A percentile compares a stretch with the other conserved stretches of the same genome.
These are phyloP conservation scores for Candida nemodendra DNA, from an alignment of 805 yeast species.

Conservation along the genomic window DNA sequence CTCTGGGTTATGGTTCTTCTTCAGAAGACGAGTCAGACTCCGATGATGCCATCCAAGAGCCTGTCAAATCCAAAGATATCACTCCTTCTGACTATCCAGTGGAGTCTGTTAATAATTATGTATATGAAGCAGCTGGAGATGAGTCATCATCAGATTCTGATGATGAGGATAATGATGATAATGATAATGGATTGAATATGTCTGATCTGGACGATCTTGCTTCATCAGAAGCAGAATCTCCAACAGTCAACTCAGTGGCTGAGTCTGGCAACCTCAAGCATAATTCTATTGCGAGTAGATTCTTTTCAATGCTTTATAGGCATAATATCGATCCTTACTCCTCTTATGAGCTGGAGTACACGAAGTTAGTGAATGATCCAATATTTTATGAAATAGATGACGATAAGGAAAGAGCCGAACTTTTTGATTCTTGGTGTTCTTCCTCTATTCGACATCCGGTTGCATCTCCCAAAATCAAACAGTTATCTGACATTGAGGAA, in stretches of 20 bases:
- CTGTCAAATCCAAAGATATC: background rate
- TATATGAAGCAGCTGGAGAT: background rate
- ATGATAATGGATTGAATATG: constrained; percentile 11
- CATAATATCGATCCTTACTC: constrained; percentile 20
- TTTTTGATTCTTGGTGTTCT: constrained; percentile 27
- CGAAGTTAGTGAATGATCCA: constrained; percentile 20
- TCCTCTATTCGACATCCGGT: background rate
- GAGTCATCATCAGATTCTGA: constrained; percentile 3
- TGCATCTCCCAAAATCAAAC: constrained; percentile 1
- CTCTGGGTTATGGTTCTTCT: constrained; percentile 5
- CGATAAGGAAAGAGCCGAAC: constrained; percentile 15
- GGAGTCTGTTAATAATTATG: background rate
- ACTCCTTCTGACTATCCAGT: background rate
- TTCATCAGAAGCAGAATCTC: constrained; percentile 2
- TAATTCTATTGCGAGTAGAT: constrained; percentile 6
- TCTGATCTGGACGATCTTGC: constrained; percentile 17
- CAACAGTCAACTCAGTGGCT: background rate
- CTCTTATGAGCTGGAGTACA: constrained; percentile 25
- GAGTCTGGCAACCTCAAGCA: background rate
- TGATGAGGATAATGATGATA: constrained; percentile 5
- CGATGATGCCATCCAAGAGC: constrained; percentile 1
- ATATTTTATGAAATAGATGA: constrained; percentile 22
- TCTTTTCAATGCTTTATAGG: constrained; percentile 13
- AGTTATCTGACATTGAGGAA: background rate
- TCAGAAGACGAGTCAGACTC: constrained; percentile 3